These are phyloP conservation scores for Bruguiera parviflora DNA, from an alignment of 345 rosid species.

Conservation along the genomic window DNA sequence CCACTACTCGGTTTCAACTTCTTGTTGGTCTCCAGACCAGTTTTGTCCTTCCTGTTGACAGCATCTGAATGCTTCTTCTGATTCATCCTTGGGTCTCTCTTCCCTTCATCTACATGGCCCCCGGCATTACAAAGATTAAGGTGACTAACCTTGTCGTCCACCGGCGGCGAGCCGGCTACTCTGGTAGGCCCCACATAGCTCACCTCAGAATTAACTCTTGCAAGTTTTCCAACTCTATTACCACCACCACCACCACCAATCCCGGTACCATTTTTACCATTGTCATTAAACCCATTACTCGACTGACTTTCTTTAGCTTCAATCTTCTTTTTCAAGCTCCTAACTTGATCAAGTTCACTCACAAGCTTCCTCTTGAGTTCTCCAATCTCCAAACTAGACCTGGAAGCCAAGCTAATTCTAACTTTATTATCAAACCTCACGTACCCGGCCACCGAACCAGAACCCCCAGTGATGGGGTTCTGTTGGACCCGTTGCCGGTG, in stretches of 20 bases:
- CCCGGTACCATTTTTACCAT: conserved; percentile 1
- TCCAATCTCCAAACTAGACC: conserved; percentile 36
- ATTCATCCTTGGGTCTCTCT: conserved; percentile 31
- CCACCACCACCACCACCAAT: conserved; percentile 12
- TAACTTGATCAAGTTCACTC: conserved; percentile 56
- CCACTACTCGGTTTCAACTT: conserved; percentile 35
- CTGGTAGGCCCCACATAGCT: conserved; percentile 43
- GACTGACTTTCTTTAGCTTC: conserved; percentile 32
- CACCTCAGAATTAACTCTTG: conserved; percentile 45
- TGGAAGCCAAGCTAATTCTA: conserved; percentile 36
- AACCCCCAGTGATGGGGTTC: conserved; percentile 19
- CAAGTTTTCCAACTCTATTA: conserved; percentile 29
- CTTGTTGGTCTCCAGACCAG: conserved; percentile 34
- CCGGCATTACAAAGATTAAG: conserved; percentile 18
- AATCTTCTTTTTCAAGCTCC: conserved; percentile 39
- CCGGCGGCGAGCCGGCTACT: conserved; percentile 16
- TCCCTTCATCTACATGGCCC: conserved; percentile 31
- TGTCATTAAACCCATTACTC: conserved; percentile 4
- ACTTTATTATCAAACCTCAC: conserved; percentile 36
- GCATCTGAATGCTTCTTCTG: conserved; percentile 27
- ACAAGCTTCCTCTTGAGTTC: conserved; percentile 48
- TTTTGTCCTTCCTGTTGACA: conserved; percentile 26
- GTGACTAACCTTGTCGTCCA: conserved; percentile 17
- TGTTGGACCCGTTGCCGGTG: conserved; percentile 19
- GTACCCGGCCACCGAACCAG: conserved; percentile 36